Evolutionary conservation across 73 alveolate genomes (phyloP), one percentile per base, ranked within the genome.

Genomic region (Paramecium caudatum): DNA sequence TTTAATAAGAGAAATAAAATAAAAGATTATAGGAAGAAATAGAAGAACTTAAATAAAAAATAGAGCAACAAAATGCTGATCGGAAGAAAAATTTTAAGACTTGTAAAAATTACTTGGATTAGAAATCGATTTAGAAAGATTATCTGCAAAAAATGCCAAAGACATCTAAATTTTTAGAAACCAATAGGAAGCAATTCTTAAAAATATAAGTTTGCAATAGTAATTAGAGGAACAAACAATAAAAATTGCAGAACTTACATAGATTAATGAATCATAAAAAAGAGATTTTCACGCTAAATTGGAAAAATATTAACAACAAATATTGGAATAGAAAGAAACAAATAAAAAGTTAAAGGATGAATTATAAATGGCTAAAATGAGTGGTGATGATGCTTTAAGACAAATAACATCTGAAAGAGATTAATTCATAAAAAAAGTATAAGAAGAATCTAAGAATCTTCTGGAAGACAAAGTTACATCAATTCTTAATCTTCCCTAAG

Each of bases 71-170:
- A n/a, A n/a, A n/a, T n/a, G n/a, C n/a, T n/a, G n/a, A 86, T 34
- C 61, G 84, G 9, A 86, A 86, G 34, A 62, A 70, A 8, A 45
- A 27, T 62, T 86, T 55, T 1, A 23, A 41, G 93, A 86, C 17
- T 19, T 86, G 30, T 63, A 86, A 15, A 86, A 63, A 32, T 13
- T 86, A 55, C 47, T 86, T 23, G 93, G 93, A 62, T 62, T 86
- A 39, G 93, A 86, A 37, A 78, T 86, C 2, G 93, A 86, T 61
- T 86, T 86, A 86, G 93, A 86, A 27, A 86, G 68, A 43, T 25
- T 86, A 43, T 86, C 84, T 13, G 45, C 87, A 49, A 70, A 78
- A 12, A 62, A 70, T 62, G 82, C 93, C 1, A 86, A 86, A 65
- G 93, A 86, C 6, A 62, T 86, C 1, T 6, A 37, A 41, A 19